Evolutionary conservation across 306 rosid genomes (phyloP).

Genomic region (Castanea mollissima): DNA sequence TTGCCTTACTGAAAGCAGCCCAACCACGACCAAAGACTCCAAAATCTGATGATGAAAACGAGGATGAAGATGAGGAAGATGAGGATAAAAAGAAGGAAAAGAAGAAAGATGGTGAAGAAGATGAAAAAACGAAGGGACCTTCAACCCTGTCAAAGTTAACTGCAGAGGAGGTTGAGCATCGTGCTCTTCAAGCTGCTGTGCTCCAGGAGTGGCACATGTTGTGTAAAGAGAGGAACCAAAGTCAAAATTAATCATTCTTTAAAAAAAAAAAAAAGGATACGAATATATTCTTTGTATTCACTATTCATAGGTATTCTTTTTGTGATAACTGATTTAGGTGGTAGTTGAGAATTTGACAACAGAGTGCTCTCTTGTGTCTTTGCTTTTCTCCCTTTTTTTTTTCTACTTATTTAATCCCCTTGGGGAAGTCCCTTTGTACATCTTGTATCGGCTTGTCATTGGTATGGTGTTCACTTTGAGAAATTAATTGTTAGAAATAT

Average conservation of each 20-base stretch:
- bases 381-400: not conserved
- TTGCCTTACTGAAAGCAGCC: constrained; percentile 93
- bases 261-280: not conserved
- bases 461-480: not conserved
- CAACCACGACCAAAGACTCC: constrained; percentile 72
- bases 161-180: constrained; percentile 97
- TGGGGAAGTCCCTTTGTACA: constrained; percentile 30
- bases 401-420: not conserved
- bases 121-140: constrained; percentile 76
- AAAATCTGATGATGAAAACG: constrained; percentile 52
- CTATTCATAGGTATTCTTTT: constrained; percentile 11
- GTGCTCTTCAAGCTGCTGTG: constrained; percentile 97
- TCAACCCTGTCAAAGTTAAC: constrained; percentile 83
- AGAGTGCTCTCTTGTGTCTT: constrained; percentile 9
- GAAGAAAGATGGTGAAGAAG: constrained; percentile 52
- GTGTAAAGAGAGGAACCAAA: constrained; percentile 80
- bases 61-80: constrained; percentile 30
- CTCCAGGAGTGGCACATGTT: constrained; percentile 93
- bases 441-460: constrained; percentile 13
- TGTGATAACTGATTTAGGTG: constrained; percentile 22
- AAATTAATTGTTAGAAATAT: not conserved
- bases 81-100: constrained; percentile 26
- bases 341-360: constrained; percentile 22
- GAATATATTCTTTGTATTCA: constrained; percentile 34
- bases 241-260: constrained; percentile 26